A percentile compares a stretch with the other conserved stretches of the same genome.
Evolutionary conservation across 2,329 filamentous ascomycete species (phyloP).

Genomic region (Phialophora macrospora): DNA sequence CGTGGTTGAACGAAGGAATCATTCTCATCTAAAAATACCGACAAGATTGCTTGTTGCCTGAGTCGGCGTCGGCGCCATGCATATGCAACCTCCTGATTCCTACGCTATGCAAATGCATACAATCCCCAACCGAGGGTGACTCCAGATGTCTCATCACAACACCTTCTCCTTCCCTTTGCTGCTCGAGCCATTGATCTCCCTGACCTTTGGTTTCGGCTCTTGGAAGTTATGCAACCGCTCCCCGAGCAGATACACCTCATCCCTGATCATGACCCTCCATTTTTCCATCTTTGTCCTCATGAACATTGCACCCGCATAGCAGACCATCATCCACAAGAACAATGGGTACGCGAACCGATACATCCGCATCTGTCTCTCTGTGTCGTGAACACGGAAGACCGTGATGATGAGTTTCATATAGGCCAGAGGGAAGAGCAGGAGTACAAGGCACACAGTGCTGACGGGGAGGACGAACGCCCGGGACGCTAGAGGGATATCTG

Average conservation of each 20-base stretch:
- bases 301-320: conserved; percentile 39
- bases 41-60: background rate
- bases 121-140: background rate
- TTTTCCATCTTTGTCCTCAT: conserved; percentile 63
- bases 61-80: background rate
- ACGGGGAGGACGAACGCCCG: conserved; percentile 84
- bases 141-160: background rate
- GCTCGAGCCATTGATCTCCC: background rate
- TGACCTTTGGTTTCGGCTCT: conserved; percentile 46
- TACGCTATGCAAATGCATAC: conserved; percentile 3
- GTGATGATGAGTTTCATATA: conserved; percentile 50
- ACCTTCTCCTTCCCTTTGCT: conserved; percentile 23
- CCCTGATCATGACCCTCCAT: conserved; percentile 82
- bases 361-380: conserved; percentile 48
- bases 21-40: background rate
- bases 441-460: conserved; percentile 62
- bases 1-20: background rate
- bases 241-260: conserved; percentile 95
- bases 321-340: conserved; percentile 54
- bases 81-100: background rate
- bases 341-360: conserved; percentile 78
- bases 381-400: conserved; percentile 14
- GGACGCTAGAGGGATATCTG: conserved; percentile 78
- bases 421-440: conserved; percentile 71
- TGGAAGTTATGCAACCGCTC: conserved; percentile 95